Base-by-base conservation (phyloP, 2,329 filamentous ascomycete genomes). In the Ceratocystis alfenasii region DNA sequence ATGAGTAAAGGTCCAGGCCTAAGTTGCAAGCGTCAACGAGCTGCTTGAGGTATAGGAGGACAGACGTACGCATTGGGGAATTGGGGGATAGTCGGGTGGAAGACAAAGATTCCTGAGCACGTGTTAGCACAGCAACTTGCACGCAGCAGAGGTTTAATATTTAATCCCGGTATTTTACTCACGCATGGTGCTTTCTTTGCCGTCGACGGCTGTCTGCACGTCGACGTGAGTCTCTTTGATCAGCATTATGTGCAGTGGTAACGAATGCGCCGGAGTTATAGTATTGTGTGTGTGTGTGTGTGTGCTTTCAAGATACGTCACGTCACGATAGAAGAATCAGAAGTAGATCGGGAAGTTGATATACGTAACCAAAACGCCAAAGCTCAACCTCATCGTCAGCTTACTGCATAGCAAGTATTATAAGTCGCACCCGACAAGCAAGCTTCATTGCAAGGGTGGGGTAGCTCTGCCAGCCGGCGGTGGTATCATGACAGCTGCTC, bases 31-130 rank as follows among this genome's bases (percentile, higher is more conserved):
- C 33, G 33, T 12, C 10, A 36, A 36, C 10, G 33, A 12, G 33
- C 33, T 1, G 33, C 10, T 36, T 36, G 33, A 36, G 33, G 10
- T 12, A 36, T 36, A 12, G 22, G n/a, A 55, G 25, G 50, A 25
- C 50, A 5, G 64, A 55, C 81, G 72, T 85, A 91, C 75, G 92
- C 92, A 70, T 94, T 86, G 33, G 92, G 90, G 73, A 95, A 95
- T 68, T 88, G 87, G 0, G 90, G 83, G 70, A 96, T 87, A 15
- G 83, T 85, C 6, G 92, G 92, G 73, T 96, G 90, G 76, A 92
- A 96, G 73, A 95, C 74, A 76, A 92, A 95, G 73, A 96, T 88
- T 70, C 91, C 90, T 95, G 74, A 36, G 68, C 59, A 22, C 5
- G 8, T 5, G 50, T 55, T 25, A 55, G 50, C 50, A 15, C 6